Evolutionary conservation across 371 early-diverging fungal species (phyloP), one percentile per base, ranked within the genome.

Genomic region (Haplosporangium sp.): DNA sequence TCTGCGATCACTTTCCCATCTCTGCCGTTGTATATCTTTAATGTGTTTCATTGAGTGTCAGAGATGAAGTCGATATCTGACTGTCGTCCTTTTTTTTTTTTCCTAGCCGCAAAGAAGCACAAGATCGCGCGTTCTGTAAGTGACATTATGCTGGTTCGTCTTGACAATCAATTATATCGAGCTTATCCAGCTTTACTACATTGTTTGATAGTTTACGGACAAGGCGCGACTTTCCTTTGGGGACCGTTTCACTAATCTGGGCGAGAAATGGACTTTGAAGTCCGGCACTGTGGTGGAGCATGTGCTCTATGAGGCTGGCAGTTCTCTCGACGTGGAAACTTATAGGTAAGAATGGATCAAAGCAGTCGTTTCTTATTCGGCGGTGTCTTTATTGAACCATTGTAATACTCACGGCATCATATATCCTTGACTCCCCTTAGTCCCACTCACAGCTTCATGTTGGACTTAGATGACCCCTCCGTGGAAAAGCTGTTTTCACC

Each of bases 121-220:
- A 20, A 43, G 21, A 56, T 60, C 29, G 16, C 45, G 45, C 45
- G 16, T 45, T 16, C 11, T 3, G 13, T 45, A 45, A 45, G 45
- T 45, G 45, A 45, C 45, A 45, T 45, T 45, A 16, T 16, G 11
- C 45, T 45, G 45, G 13, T 45, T 45, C 16, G 11, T 6, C 13
- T 45, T 45, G 45, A 13, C 45, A 1, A 14, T 43, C 12, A 42
- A 18, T 21, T 37, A 57, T 2, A 38, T 12, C 42, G 62, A 21
- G 85, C 87, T 81, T 84, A 20, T 51, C 51, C 51, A 20, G 18
- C 21, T 21, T 8, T 29, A 53, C 21, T 20, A 5, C 45, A 40
- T 43, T 58, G 7, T 43, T 43, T 21, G 45, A 41, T 58, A 45
- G 58, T 23, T 58, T 54, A 45, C 38, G 16, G 36, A 41, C 10